Base-by-base conservation (phyloP, 768 basidiomycete species). In the Fistulinella prunicolor region DNA sequence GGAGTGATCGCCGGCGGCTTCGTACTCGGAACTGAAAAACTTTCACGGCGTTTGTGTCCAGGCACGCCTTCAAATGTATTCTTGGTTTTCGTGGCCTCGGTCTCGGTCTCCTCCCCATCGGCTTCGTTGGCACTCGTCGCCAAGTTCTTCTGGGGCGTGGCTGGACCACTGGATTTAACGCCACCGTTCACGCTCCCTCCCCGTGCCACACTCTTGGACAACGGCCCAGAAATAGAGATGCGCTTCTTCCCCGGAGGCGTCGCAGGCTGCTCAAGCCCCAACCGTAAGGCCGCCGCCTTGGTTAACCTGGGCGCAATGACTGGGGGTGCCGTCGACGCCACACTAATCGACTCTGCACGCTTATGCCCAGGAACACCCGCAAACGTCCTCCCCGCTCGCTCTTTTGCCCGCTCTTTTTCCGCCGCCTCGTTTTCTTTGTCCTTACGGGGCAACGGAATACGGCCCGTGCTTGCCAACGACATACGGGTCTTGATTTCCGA, bases 291-390 rank as follows among this genome's bases (percentile, higher is more conserved):
- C 2, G 89, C 85, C 4, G 89, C 87, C 24, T 81, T 80, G 1
- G 86, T 85, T 83, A 89, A 82, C 36, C 86, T 73, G 2, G 89
- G 89, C 0, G 83, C 78, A 37, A 90, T 80, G 3, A 63, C 61
- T 6, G 89, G 89, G 2, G 89, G 78, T 14, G 81, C 81, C 19
- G 85, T 89, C 19, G 83, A 86, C 13, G 89, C 83, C 9, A 93
- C 90, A 0, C 70, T 47, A 42, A 93, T 87, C 7, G 77, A 78
- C 54, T 74, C 79, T 0, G 74, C 40, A 14, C 89, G 84, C 60
- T 89, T 90, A 65, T 93, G 90, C 0, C 89, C 89, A 0, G 89
- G 90, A 4, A 91, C 82, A 51, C 87, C 83, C 20, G 78, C 76
- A 62, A 91, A 93, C 13, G 82, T 85, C 67, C 79, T 70, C 14